Evolutionary conservation across 2,329 filamentous ascomycete species (phyloP).

Genomic region (Fusarium piperis): DNA sequence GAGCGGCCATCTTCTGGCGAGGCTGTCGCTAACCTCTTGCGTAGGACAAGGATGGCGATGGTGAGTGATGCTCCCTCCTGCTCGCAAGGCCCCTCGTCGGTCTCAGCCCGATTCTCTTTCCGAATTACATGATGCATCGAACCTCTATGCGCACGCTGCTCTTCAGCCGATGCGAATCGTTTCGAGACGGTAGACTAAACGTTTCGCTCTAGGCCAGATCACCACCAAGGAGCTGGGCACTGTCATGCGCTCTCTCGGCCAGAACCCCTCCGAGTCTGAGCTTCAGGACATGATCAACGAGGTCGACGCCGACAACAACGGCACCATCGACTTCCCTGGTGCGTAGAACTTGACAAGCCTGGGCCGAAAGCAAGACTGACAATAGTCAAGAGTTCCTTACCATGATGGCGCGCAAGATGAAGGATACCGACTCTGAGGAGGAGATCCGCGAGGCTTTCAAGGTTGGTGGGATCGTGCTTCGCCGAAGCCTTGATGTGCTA

Average conservation of each 20-base stretch:
- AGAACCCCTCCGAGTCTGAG: conserved; percentile 91
- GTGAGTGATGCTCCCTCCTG: conserved; percentile 63
- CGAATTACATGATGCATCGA: conserved; percentile 15
- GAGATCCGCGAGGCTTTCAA: conserved; percentile 92
- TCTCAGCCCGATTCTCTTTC: conserved; percentile 14
- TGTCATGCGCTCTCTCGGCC: conserved; percentile 89
- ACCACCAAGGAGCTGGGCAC: conserved; percentile 91
- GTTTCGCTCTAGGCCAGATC: conserved; percentile 74
- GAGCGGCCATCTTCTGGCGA: not conserved
- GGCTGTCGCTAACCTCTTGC: conserved; percentile 39
- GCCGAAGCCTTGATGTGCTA: not conserved
- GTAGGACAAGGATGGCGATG: conserved; percentile 91
- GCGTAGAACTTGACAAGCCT: conserved; percentile 46
- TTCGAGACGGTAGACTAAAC: conserved; percentile 33
- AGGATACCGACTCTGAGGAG: conserved; percentile 91
- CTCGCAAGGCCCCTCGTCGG: conserved; percentile 18
- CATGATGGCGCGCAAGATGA: conserved; percentile 96
- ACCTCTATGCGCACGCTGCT: not conserved
- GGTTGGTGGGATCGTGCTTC: conserved; percentile 56
- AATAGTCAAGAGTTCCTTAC: conserved; percentile 78
- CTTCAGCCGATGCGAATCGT: conserved; percentile 9
- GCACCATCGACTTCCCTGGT: conserved; percentile 93
- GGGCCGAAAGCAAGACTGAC: conserved; percentile 25
- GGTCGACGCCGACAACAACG: conserved; percentile 91
- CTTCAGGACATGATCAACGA: conserved; percentile 96